A percentile compares a stretch with the other conserved stretches of the same genome.
These are phyloP conservation scores for Globisporangium megalacanthum DNA, from an alignment of 352 stramenopile species.

Conservation along the genomic window DNA sequence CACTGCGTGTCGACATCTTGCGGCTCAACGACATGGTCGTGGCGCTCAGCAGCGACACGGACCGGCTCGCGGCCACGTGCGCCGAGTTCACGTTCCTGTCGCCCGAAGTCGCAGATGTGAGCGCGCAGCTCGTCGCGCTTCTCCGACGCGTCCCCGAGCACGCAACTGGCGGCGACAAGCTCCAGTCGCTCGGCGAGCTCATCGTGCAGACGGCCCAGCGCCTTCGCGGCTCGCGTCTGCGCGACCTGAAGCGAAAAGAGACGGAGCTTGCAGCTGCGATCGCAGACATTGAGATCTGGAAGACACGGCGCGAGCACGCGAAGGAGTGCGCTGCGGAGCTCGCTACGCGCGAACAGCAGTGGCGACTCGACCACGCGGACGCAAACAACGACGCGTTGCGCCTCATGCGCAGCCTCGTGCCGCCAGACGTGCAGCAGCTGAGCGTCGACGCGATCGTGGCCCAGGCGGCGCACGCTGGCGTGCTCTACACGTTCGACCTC, in stretches of 20 bases:
- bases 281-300: slow-evolving; percentile 68
- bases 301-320: slow-evolving; percentile 38
- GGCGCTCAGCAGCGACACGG: slow-evolving; percentile 38
- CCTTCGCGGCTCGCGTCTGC: slow-evolving; percentile 40
- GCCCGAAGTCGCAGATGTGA: slow-evolving; percentile 17
- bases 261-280: slow-evolving; percentile 42
- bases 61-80: slow-evolving; percentile 28
- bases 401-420: slow-evolving; percentile 44
- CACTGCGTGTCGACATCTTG: slow-evolving; percentile 34
- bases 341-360: slow-evolving; percentile 37
- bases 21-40: slow-evolving; percentile 45
- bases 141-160: slow-evolving; percentile 42
- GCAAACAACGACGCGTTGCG: slow-evolving; percentile 35
- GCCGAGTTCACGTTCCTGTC: slow-evolving; percentile 31
- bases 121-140: slow-evolving; percentile 16
- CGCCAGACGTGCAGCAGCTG: slow-evolving; percentile 49
- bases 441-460: slow-evolving; percentile 50
- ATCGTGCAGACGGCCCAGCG: slow-evolving; percentile 33
- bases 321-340: slow-evolving; percentile 59
- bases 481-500: slow-evolving; percentile 73
- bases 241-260: slow-evolving; percentile 51
- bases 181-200: slow-evolving; percentile 40
- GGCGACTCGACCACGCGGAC: slow-evolving; percentile 29
- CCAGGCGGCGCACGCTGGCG: slow-evolving; percentile 17
- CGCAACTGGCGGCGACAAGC: slow-evolving; percentile 23